A percentile compares a stretch with the other conserved stretches of the same genome.
Evolutionary conservation across 2,329 filamentous ascomycete species (phyloP).

Genomic region (Talaromyces sp.): DNA sequence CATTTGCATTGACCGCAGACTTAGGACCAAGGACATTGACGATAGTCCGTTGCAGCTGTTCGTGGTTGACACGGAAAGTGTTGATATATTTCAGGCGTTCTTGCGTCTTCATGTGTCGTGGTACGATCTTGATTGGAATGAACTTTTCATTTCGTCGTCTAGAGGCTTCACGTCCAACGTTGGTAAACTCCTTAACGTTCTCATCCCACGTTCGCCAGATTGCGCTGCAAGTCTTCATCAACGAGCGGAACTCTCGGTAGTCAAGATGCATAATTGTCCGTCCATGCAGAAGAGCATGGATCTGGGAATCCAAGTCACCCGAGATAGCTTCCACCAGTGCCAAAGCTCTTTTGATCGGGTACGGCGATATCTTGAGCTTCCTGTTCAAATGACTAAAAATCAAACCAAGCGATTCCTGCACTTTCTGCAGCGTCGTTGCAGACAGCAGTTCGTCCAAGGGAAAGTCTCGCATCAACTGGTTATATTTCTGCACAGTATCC

Average conservation of each 20-base stretch:
- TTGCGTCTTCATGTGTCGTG: constrained; percentile 84
- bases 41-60: constrained; percentile 94
- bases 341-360: constrained; percentile 86
- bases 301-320: constrained; percentile 79
- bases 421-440: constrained; percentile 82
- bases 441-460: constrained; percentile 92
- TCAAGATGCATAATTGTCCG: constrained; percentile 87
- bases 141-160: constrained; percentile 94
- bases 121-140: constrained; percentile 93
- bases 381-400: constrained; percentile 97
- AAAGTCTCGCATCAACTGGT: constrained; percentile 97
- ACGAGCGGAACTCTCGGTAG: constrained; percentile 80
- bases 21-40: constrained; percentile 90
- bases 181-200: constrained; percentile 95
- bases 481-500: constrained; percentile 97
- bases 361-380: constrained; percentile 93
- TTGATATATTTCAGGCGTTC: constrained; percentile 88
- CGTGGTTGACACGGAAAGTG: constrained; percentile 94
- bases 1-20: constrained; percentile 49
- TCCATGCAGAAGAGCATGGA: constrained; percentile 83
- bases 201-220: constrained; percentile 96
- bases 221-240: constrained; percentile 78
- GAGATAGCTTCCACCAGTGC: constrained; percentile 97
- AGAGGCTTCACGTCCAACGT: constrained; percentile 92
- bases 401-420: constrained; percentile 81